Evolutionary conservation across 345 rosid species (phyloP).

Genomic region (Theobroma cacao): DNA sequence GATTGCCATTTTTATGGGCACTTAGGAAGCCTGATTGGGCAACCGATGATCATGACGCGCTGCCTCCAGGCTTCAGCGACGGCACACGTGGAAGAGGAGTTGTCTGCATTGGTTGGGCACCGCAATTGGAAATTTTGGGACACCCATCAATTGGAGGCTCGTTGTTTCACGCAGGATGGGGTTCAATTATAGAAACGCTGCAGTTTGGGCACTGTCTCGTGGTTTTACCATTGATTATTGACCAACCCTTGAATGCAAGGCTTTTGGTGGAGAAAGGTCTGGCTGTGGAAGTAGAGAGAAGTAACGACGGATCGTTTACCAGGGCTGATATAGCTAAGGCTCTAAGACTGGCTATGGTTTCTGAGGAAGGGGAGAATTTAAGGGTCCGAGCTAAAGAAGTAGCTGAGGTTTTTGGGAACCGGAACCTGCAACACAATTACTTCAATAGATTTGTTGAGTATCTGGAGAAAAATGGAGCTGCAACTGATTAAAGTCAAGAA

Average conservation of each 20-base stretch:
- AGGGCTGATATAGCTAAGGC: slow-evolving; percentile 16
- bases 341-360: slow-evolving; percentile 19
- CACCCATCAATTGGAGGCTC: slow-evolving; percentile 9
- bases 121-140: not conserved
- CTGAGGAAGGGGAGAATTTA: slow-evolving; percentile 14
- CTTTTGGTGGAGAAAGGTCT: slow-evolving; percentile 22
- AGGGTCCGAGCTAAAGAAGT: slow-evolving; percentile 8
- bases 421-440: slow-evolving; percentile 19
- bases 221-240: slow-evolving; percentile 12
- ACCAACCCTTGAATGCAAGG: slow-evolving; percentile 26
- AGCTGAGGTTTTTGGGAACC: not conserved
- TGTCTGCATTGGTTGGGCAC: not conserved
- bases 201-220: slow-evolving; percentile 23
- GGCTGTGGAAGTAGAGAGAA: slow-evolving; percentile 25
- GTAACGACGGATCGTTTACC: slow-evolving; percentile 21
- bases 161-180: slow-evolving; percentile 23
- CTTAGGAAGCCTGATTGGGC: slow-evolving; percentile 3
- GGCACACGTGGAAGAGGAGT: not conserved
- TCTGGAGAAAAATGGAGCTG: not conserved
- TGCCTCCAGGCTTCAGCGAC: not conserved
- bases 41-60: not conserved
- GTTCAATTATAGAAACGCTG: slow-evolving; percentile 22
- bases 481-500: not conserved
- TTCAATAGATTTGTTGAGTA: slow-evolving; percentile 13
- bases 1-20: not conserved